Base-by-base conservation (phyloP, 2,329 filamentous ascomycete species). In the Colletotrichum chrysophilum region DNA sequence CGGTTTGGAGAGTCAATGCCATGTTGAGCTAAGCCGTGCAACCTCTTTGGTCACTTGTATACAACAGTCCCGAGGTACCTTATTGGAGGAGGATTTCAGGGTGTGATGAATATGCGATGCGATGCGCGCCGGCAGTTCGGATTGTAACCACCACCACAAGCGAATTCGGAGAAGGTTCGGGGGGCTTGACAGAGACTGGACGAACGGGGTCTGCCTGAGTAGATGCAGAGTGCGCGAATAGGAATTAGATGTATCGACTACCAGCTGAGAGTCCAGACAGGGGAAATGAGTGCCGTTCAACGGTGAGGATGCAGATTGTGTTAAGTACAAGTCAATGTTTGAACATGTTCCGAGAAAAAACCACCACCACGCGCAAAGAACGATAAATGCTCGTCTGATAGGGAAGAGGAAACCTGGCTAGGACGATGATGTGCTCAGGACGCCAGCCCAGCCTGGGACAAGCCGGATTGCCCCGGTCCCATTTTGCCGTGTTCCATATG, bases 1-100 rank as follows among this genome's bases (percentile, higher is more conserved):
- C 87, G 77, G 85, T 86, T 77, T 89, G 86, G 70, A 90, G 86
- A n/a, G 89, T 90, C 71, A 84, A 78, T 43, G 85, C 78, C 84
- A 86, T 87, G 24, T 76, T 61, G 34, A 36, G 24, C 21, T 34
- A 30, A 55, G n/a, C 18, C 28, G n/a, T 61, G 32, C 58, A 13
- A 48, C 58, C 55, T 52, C 21, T 52, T 32, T 52, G 38, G 18
- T 60, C 34, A 18, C n/a, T 16, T 55, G 32, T 52, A 52, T 1
- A 21, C 16, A 26, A 52, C 10, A 60, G 52, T 58, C 30, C 21
- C 10, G 16, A 21, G 21, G 26, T 13, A 21, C 58, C 58, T 64
- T 32, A 65, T 64, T 55, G 58, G 62, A 75, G 12, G 56, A 28
- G 34, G 55, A 48, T 48, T 48, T 32, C 56, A 73, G 56, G 64